Conservation (phyloP, 768 basidiomycete genomes). For the Suillus spraguei region DNA sequence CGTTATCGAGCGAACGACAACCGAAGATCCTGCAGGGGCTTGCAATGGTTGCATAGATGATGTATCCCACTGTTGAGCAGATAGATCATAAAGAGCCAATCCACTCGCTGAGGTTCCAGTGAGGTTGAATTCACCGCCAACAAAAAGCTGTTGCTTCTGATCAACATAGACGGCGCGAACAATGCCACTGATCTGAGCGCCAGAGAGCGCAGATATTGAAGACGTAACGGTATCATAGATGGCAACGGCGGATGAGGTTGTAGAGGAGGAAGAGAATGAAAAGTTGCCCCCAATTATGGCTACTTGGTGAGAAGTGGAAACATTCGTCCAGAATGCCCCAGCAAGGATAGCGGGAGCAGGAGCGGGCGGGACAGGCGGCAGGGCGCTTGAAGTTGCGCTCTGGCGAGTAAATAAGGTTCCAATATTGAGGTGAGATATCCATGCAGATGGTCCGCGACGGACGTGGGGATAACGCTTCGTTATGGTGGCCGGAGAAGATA, state of each 20-base stretch:
- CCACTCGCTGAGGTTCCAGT: constrained; percentile 59
- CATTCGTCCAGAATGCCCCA: constrained; percentile 90
- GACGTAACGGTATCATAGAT: constrained; percentile 65
- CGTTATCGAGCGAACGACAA: constrained; percentile 73
- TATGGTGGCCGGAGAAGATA: constrained; percentile 33
- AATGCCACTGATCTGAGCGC: constrained; percentile 69
- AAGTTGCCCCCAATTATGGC: constrained; percentile 93
- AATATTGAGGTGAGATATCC: constrained; percentile 52
- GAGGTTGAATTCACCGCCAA: constrained; percentile 85
- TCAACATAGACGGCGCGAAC: constrained; percentile 79
- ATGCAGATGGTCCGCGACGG: constrained; percentile 39
- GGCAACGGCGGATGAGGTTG: constrained; percentile 57
- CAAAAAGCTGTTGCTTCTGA: constrained; percentile 60
- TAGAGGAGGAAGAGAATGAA: constrained; percentile 50
- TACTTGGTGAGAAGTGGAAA: constrained; percentile 61
- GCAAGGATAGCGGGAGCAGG: constrained; percentile 82
- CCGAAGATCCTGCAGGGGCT: constrained; percentile 50
- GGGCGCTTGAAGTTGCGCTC: constrained; percentile 44
- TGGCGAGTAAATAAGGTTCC: constrained; percentile 53
- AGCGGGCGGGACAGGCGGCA: constrained; percentile 58
- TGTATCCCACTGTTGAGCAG: constrained; percentile 60
- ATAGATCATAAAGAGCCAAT: constrained; percentile 81
- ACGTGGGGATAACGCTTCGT: constrained; percentile 42
- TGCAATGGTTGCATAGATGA: constrained; percentile 62
- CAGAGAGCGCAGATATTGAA: constrained; percentile 55